Percentiles rank a stretch among this genome's conserved stretches.
Conservation (phyloP, 768 basidiomycete genomes). For the Albatrellus ellisii region DNA sequence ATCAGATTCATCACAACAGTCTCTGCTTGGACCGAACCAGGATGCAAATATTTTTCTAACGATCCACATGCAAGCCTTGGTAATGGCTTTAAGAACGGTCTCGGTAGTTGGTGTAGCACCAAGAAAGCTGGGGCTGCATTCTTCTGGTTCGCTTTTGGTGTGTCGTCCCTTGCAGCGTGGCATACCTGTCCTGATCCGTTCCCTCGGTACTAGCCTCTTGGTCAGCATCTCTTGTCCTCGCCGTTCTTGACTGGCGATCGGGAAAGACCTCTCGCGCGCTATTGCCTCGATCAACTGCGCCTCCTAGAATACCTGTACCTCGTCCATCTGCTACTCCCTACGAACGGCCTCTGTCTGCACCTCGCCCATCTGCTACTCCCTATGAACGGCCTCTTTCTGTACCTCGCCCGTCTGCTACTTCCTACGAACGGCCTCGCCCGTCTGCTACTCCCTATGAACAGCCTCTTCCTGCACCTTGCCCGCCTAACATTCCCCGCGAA, state of each 20-base stretch:
- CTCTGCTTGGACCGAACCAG: slow-evolving; percentile 79
- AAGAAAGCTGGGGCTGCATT: slow-evolving; percentile 88
- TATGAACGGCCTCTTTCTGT: too few species aligned
- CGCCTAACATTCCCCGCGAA: too few species aligned
- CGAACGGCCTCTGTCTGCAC: too few species aligned
- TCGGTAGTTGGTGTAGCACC: slow-evolving; percentile 80
- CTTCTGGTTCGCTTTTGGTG: slow-evolving; percentile 78
- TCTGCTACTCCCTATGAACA: too few species aligned
- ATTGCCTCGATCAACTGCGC: too few species aligned
- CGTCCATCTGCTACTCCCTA: too few species aligned
- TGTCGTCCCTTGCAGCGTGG: slow-evolving; percentile 15
- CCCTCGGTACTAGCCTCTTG: slow-evolving; percentile 68
- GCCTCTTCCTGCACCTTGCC: too few species aligned
- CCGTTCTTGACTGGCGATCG: slow-evolving; percentile 66
- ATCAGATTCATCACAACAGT: slow-evolving; percentile 64
- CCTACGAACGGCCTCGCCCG: too few species aligned
- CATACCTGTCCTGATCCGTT: neutral
- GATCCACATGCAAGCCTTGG: slow-evolving; percentile 68
- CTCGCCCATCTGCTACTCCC: too few species aligned
- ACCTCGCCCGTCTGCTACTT: too few species aligned
- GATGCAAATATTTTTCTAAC: slow-evolving; percentile 74
- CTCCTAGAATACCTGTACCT: too few species aligned
- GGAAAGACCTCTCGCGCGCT: slow-evolving; percentile 36
- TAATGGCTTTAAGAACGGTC: slow-evolving; percentile 47
- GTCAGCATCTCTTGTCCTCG: slow-evolving; percentile 51